Evolutionary conservation across 1,284 basidiomycete species (phyloP).

Genomic region (Pholiota adiposa): DNA sequence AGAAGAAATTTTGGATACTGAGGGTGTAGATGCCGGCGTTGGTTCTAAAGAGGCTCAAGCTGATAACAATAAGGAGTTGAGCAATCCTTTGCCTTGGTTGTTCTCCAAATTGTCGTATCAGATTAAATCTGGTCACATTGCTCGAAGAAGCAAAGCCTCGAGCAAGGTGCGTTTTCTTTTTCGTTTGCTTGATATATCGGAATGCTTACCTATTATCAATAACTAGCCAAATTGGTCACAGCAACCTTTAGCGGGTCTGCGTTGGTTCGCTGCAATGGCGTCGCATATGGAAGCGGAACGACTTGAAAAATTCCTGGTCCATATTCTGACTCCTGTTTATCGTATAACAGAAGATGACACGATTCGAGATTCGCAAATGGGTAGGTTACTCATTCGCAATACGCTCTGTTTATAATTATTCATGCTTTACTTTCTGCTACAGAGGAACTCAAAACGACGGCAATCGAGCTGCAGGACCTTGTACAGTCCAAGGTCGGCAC

Average conservation of each 20-base stretch:
- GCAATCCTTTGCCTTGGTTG: conserved; percentile 84
- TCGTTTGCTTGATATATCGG: not conserved
- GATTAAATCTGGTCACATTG: conserved; percentile 74
- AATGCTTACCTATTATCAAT: conserved; percentile 5
- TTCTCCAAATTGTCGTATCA: conserved; percentile 95
- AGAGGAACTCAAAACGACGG: conserved; percentile 87
- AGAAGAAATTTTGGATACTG: conserved; percentile 38
- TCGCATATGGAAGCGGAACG: conserved; percentile 64
- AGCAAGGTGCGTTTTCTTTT: conserved; percentile 41
- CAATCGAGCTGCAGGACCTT: conserved; percentile 87
- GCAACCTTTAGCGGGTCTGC: conserved; percentile 79
- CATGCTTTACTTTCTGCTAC: conserved; percentile 7
- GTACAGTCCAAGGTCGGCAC: conserved; percentile 87
- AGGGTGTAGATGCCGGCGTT: conserved; percentile 22
- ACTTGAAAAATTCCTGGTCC: conserved; percentile 75
- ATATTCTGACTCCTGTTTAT: conserved; percentile 88
- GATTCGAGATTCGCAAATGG: conserved; percentile 76
- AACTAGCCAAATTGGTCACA: conserved; percentile 67
- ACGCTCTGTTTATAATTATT: not conserved
- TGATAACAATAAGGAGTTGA: conserved; percentile 33
- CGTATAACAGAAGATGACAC: conserved; percentile 87
- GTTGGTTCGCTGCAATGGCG: conserved; percentile 94
- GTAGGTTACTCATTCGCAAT: conserved; percentile 49
- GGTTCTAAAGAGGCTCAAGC: conserved; percentile 32
- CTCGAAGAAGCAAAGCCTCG: conserved; percentile 57